Percentiles rank a stretch among this genome's conserved stretches.
phyloP scores from a whole-genome alignment of 2,329 filamentous ascomycete species.

The Plectosphaerella cucumerina region DNA sequence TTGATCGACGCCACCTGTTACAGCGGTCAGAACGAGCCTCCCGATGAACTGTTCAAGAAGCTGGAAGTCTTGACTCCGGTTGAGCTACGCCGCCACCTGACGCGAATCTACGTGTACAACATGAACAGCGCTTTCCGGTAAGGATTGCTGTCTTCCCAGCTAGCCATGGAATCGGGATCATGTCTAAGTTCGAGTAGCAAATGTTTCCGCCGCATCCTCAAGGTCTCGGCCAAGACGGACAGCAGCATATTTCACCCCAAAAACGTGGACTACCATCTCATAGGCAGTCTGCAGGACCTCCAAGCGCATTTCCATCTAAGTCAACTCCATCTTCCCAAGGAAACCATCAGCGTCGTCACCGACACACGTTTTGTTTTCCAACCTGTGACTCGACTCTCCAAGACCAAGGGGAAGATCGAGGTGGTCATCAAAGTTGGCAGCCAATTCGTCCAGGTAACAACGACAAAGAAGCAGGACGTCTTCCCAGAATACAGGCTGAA shows the following conservation, averaged over 20 bases:
- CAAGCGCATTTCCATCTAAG: conserved; percentile 64
- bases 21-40: conserved; percentile 61
- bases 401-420: conserved; percentile 67
- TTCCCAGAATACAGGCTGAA: conserved; percentile 57
- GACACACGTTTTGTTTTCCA: conserved; percentile 64
- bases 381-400: conserved; percentile 60
- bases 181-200: conserved; percentile 34
- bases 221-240: conserved; percentile 58
- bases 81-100: conserved; percentile 55
- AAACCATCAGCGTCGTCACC: conserved; percentile 64
- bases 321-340: conserved; percentile 63
- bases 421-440: conserved; percentile 65
- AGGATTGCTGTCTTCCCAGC: conserved; percentile 8
- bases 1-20: conserved; percentile 69
- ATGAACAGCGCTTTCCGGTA: conserved; percentile 68
- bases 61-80: conserved; percentile 58
- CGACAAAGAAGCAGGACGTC: conserved; percentile 64
- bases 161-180: not conserved
- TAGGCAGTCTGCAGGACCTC: conserved; percentile 62
- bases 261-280: conserved; percentile 62
- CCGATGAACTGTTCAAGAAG: conserved; percentile 61
- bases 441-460: conserved; percentile 67
- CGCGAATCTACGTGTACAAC: conserved; percentile 65
- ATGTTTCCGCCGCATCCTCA: conserved; percentile 60
- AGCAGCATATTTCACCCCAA: conserved; percentile 60